Conservation (phyloP, 352 stramenopile genomes). For the Globisporangium cystogenes region DNA sequence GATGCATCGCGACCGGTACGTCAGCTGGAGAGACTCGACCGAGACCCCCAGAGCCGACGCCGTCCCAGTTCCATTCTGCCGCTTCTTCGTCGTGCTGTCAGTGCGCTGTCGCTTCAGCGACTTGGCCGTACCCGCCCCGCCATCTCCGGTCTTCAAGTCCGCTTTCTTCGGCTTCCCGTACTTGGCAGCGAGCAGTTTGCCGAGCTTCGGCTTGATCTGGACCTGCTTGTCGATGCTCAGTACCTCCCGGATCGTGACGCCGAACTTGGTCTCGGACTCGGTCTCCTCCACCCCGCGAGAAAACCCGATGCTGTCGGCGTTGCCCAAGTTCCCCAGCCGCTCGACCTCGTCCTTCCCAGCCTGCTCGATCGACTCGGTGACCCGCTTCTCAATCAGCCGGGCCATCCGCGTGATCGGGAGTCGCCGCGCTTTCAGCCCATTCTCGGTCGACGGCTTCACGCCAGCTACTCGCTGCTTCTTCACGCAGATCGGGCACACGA, state of each 20-base stretch:
- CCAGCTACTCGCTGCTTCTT: slow-evolving; percentile 75
- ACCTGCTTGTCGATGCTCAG: slow-evolving; percentile 86
- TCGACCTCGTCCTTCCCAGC: slow-evolving; percentile 71
- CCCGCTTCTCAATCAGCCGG: slow-evolving; percentile 75
- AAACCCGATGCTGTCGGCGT: slow-evolving; percentile 80
- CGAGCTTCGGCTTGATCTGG: slow-evolving; percentile 83
- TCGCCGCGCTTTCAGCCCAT: slow-evolving; percentile 71
- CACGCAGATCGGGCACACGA: slow-evolving; percentile 84
- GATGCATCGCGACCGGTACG: slow-evolving; percentile 86
- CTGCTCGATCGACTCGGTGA: slow-evolving; percentile 68
- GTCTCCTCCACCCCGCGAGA: slow-evolving; percentile 53
- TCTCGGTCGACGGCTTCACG: slow-evolving; percentile 73
- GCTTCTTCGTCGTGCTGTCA: slow-evolving; percentile 1
- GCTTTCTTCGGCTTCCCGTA: slow-evolving; percentile 57
- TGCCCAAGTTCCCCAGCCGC: slow-evolving; percentile 78
- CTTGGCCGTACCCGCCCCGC: slow-evolving; percentile 27
- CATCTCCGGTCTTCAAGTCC: slow-evolving; percentile 16
- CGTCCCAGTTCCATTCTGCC: not conserved
- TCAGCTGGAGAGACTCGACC: slow-evolving; percentile 53
- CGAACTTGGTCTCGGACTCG: slow-evolving; percentile 74
- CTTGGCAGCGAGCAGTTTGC: slow-evolving; percentile 59
- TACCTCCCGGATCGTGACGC: slow-evolving; percentile 82
- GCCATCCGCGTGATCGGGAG: slow-evolving; percentile 83
- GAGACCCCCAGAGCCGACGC: slow-evolving; percentile 1
- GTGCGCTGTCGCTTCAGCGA: slow-evolving; percentile 63